Conservation (phyloP, 139 green algal genomes). For the Chlorella ohadii region DNA sequence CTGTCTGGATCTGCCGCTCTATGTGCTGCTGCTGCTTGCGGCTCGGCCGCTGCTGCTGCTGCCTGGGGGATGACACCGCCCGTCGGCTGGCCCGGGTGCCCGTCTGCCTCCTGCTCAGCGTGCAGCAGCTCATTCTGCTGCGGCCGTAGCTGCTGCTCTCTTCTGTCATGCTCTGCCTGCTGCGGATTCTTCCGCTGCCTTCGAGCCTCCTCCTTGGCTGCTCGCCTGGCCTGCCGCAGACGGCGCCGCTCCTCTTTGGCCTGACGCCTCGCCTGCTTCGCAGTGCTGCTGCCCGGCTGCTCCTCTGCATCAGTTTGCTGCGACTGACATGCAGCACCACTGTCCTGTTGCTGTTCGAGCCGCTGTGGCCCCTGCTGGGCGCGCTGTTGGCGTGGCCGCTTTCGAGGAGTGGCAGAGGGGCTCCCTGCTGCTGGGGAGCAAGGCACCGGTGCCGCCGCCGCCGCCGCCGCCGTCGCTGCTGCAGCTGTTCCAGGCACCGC, state of each 20-base stretch:
- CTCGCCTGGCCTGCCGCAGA: background rate
- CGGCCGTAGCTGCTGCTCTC: background rate
- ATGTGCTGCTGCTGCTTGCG: background rate
- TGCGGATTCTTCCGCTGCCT: background rate
- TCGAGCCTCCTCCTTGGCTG: background rate
- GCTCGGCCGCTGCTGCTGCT: too few species aligned
- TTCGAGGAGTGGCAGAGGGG: too few species aligned
- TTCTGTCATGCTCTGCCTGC: background rate
- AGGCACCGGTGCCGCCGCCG: too few species aligned
- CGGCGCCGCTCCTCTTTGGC: background rate
- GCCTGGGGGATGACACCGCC: too few species aligned
- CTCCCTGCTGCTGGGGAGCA: too few species aligned
- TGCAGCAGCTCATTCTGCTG: background rate
- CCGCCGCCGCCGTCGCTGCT: too few species aligned
- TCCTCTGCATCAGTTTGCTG: background rate
- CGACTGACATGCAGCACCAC: background rate
- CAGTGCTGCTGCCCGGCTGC: background rate
- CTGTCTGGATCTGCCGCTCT: too few species aligned
- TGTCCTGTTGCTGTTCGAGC: too few species aligned
- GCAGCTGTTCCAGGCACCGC: too few species aligned
- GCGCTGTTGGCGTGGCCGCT: too few species aligned
- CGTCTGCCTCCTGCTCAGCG: background rate
- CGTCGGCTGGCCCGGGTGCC: too few species aligned
- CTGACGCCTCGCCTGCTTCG: background rate
- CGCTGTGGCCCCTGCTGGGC: too few species aligned